Evolutionary conservation across 2,329 filamentous ascomycete species (phyloP).

Genomic region (Aspergillus aculeatus): DNA sequence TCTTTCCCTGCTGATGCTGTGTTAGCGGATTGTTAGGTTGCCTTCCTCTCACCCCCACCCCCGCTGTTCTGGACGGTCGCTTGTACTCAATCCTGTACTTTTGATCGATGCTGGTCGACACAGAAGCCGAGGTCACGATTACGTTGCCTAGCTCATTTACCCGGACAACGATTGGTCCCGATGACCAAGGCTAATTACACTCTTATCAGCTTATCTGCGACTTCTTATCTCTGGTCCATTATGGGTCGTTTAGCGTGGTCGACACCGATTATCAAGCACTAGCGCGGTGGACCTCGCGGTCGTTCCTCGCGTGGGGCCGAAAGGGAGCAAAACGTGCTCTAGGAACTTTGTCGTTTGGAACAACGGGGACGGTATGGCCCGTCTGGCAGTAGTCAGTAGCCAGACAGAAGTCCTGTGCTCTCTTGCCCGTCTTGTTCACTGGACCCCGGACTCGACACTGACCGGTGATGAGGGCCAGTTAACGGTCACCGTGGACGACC

Average conservation of each 20-base stretch:
- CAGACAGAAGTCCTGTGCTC: conserved; percentile 4
- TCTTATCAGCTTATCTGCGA: conserved; percentile 26
- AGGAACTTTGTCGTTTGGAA: neutral
- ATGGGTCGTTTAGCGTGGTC: conserved; percentile 8
- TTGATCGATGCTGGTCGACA: neutral
- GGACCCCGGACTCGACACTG: neutral
- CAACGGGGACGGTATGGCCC: neutral
- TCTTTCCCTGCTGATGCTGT: neutral
- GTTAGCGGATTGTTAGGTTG: neutral
- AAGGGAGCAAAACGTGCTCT: conserved; percentile 2
- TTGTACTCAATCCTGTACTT: no score
- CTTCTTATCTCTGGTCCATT: conserved; percentile 19
- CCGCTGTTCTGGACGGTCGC: neutral
- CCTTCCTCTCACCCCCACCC: neutral
- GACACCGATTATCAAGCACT: conserved; percentile 16
- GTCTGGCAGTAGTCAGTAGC: neutral
- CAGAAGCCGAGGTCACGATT: neutral
- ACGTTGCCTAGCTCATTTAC: conserved; percentile 4
- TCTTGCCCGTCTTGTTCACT: conserved; percentile 7
- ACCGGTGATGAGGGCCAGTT: neutral
- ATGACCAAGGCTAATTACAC: conserved; percentile 34
- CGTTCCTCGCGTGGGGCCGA: conserved; percentile 19
- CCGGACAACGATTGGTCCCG: conserved; percentile 9
- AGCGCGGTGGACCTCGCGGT: conserved; percentile 18
- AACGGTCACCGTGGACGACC: conserved; percentile 13